Evolutionary conservation across 306 rosid species (phyloP).

Genomic region (Boehmeria nivea): DNA sequence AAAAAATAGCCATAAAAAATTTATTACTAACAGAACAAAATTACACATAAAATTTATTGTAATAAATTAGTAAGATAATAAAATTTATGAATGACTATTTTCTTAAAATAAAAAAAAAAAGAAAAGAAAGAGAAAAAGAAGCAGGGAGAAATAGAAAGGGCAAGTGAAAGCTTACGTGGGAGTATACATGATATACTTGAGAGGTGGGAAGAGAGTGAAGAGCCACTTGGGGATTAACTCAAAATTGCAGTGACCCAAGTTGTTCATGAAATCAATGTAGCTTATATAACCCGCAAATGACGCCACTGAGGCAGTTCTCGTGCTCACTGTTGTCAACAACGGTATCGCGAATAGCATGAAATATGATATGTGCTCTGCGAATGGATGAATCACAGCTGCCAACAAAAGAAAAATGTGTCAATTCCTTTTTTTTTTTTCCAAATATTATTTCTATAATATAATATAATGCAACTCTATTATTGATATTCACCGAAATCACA

Average conservation of each 20-base stretch:
- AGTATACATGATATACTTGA: constrained; percentile 56
- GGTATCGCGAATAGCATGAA: constrained; percentile 51
- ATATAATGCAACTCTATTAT: too few species aligned
- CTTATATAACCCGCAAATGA: constrained; percentile 25
- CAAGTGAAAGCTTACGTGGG: constrained; percentile 46
- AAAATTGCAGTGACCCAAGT: constrained; percentile 67
- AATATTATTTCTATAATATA: too few species aligned
- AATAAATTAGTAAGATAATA: too few species aligned
- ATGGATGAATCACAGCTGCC: constrained; percentile 73
- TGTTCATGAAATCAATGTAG: constrained; percentile 63
- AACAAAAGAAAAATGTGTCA: neutral
- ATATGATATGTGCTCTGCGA: constrained; percentile 49
- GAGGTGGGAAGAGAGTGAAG: constrained; percentile 40
- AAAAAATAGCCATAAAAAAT: too few species aligned
- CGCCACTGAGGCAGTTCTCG: constrained; percentile 29
- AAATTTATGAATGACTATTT: too few species aligned
- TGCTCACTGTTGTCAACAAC: constrained; percentile 13
- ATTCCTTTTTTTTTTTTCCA: too few species aligned
- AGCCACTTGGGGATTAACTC: constrained; percentile 43
- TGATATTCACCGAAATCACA: too few species aligned
- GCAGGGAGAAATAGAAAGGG: too few species aligned
- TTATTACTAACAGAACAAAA: too few species aligned
- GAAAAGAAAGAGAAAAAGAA: neutral
- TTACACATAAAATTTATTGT: too few species aligned
- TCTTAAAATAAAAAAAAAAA: too few species aligned